phyloP scores from a whole-genome alignment of 106 monocot genomes.

The Apostasia shenzhenica region DNA sequence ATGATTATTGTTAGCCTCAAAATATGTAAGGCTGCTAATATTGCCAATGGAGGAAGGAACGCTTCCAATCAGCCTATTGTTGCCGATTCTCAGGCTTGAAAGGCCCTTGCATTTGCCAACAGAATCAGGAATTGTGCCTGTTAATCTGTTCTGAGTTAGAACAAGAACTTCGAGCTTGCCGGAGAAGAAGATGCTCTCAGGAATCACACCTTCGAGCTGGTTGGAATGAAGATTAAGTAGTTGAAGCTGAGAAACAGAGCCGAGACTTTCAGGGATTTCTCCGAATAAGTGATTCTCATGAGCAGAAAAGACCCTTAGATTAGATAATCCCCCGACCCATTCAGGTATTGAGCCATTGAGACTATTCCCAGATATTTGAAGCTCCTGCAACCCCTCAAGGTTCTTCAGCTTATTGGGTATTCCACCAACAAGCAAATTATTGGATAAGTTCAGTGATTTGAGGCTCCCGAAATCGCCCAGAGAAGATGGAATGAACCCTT shows the following conservation, averaged over 20 bases:
- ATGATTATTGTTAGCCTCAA: conserved; percentile 59
- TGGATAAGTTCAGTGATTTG: conserved; percentile 53
- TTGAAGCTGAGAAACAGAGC: conserved; percentile 40
- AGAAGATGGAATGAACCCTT: conserved; percentile 37
- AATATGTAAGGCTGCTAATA: conserved; percentile 60
- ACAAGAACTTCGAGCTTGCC: conserved; percentile 57
- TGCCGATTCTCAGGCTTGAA: conserved; percentile 67
- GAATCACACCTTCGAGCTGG: conserved; percentile 58
- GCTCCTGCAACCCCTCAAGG: conserved; percentile 45
- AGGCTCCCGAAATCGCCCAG: conserved; percentile 29
- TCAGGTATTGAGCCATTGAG: conserved; percentile 46
- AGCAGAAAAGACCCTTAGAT: conserved; percentile 54
- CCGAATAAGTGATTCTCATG: conserved; percentile 65
- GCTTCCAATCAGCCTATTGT: conserved; percentile 45
- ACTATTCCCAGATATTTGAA: conserved; percentile 67
- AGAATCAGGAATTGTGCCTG: conserved; percentile 43
- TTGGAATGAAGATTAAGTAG: conserved; percentile 86
- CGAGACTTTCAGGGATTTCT: conserved; percentile 50
- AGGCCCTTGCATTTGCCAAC: conserved; percentile 48
- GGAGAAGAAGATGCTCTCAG: conserved; percentile 59
- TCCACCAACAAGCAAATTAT: conserved; percentile 48
- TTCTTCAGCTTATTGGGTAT: conserved; percentile 48
- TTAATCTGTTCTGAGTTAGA: conserved; percentile 55
- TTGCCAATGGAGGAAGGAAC: conserved; percentile 55
- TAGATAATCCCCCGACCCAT: conserved; percentile 42